phyloP scores from a whole-genome alignment of 108 stramenopile genomes.

The Asterionellopsis glacialis region DNA sequence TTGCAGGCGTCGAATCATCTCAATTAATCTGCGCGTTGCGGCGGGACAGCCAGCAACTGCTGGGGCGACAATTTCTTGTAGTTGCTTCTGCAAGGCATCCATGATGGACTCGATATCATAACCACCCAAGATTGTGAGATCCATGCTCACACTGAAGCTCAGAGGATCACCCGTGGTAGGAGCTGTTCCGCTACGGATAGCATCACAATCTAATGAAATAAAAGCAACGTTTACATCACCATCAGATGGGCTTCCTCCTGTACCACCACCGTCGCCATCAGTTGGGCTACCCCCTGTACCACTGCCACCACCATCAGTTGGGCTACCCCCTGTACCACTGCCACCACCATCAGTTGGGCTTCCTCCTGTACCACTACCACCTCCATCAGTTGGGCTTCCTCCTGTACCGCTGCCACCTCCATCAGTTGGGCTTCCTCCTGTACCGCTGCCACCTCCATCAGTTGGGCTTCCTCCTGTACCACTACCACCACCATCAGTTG shows the following conservation, averaged over 20 bases:
- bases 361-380: no score
- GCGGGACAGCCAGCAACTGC: neutral
- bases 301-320: no score
- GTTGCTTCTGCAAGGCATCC: neutral
- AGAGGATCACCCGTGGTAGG: neutral
- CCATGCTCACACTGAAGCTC: neutral
- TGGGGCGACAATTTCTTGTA: conserved; percentile 3
- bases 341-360: no score
- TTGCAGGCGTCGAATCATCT: neutral
- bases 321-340: no score
- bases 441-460: no score
- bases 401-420: no score
- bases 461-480: no score
- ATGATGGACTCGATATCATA: neutral
- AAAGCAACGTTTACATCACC: neutral
- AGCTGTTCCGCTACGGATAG: neutral
- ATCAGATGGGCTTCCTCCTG: neutral
- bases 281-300: neutral
- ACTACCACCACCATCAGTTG: no score
- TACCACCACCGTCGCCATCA: neutral
- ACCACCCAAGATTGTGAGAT: neutral
- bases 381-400: no score
- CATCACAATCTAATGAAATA: neutral
- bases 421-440: no score
- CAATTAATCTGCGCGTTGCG: neutral